Percentiles rank a stretch among this genome's conserved stretches.
phyloP scores from a whole-genome alignment of 441 rosid genomes.

The Bocquillonia castaneifolia region DNA sequence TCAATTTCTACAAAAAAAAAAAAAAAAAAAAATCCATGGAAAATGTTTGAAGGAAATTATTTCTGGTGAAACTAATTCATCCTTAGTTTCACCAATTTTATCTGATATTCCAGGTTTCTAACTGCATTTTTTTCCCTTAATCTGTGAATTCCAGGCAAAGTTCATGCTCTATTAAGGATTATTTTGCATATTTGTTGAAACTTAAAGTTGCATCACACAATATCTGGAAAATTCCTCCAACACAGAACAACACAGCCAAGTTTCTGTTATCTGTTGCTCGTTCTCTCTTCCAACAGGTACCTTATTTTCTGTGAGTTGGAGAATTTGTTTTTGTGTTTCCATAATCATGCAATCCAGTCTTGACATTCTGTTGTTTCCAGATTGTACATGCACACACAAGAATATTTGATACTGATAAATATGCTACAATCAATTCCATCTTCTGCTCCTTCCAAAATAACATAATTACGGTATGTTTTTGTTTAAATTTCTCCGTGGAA shows the following conservation, averaged over 20 bases:
- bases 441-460: conserved; percentile 42
- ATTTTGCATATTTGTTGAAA: conserved; percentile 40
- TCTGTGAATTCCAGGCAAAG: conserved; percentile 39
- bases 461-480: conserved; percentile 39
- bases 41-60: background rate
- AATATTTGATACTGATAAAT: conserved; percentile 56
- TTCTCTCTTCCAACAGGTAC: conserved; percentile 69
- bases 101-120: background rate
- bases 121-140: background rate
- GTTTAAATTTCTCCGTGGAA: background rate
- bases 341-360: background rate
- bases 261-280: conserved; percentile 60
- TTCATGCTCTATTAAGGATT: conserved; percentile 52
- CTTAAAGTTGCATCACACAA: conserved; percentile 50
- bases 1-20: background rate
- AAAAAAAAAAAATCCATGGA: background rate
- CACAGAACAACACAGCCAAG: conserved; percentile 31
- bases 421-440: conserved; percentile 50
- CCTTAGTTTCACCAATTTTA: background rate
- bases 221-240: conserved; percentile 51
- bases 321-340: conserved; percentile 7
- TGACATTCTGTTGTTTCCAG: conserved; percentile 41
- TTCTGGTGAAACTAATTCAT: background rate
- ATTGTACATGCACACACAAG: conserved; percentile 63
- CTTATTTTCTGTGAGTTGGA: conserved; percentile 16